Percentiles rank a stretch among this genome's conserved stretches.
Evolutionary conservation across 345 rosid genomes (phyloP).

Genomic region (Clarkia xantiana): DNA sequence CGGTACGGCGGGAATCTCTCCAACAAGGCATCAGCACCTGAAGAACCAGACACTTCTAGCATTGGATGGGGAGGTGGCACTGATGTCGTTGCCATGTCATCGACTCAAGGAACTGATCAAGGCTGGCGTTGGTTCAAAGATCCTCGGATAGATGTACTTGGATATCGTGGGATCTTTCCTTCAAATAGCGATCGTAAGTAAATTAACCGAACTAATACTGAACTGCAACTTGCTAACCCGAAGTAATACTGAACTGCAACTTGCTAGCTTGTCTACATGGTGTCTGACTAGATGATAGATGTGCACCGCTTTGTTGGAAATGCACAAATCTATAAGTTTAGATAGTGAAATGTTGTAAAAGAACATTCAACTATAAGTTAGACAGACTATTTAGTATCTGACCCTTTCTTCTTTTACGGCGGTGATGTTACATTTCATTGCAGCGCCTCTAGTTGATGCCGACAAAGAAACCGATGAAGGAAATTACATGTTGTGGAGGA

Average conservation of each 20-base stretch:
- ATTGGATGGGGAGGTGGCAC: slow-evolving; percentile 54
- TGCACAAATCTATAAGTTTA: too few species aligned
- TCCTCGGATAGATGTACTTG: slow-evolving; percentile 74
- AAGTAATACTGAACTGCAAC: neutral
- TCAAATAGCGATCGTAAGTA: slow-evolving; percentile 42
- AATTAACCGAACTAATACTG: neutral
- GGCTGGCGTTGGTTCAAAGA: slow-evolving; percentile 90
- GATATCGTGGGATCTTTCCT: slow-evolving; percentile 65
- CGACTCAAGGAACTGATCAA: slow-evolving; percentile 37
- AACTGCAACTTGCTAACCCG: neutral
- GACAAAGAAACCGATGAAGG: slow-evolving; percentile 67
- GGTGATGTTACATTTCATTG: slow-evolving; percentile 8
- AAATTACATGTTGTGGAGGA: slow-evolving; percentile 56
- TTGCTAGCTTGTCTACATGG: neutral
- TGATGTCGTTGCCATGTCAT: slow-evolving; percentile 37
- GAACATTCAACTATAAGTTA: too few species aligned
- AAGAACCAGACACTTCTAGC: slow-evolving; percentile 55
- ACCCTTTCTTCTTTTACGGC: too few species aligned
- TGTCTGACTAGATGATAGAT: neutral
- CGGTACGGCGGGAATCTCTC: slow-evolving; percentile 39
- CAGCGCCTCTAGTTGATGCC: slow-evolving; percentile 77
- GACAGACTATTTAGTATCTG: too few species aligned
- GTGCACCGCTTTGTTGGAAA: too few species aligned
- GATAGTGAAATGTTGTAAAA: too few species aligned
- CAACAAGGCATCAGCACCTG: slow-evolving; percentile 16